Evolutionary conservation across 495 filamentous ascomycete genomes (phyloP), one percentile per base, ranked within the genome.

Genomic region (Penicillium silybi): DNA sequence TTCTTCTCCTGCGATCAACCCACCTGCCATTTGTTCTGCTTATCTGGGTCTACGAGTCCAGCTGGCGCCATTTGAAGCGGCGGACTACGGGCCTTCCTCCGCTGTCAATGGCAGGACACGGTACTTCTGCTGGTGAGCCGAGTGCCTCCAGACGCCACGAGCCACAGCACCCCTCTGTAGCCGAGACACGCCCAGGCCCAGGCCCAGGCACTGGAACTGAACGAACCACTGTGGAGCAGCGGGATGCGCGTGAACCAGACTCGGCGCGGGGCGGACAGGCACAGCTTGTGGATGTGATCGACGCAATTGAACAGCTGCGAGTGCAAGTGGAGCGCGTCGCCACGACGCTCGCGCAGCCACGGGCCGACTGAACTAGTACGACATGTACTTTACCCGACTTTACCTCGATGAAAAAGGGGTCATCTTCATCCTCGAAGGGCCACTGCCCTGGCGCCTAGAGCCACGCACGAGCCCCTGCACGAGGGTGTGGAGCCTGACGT

Each of bases 1-100:
- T 96, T 58, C 59, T 88, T 40, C 74, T 95, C 19, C 81, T 97
- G 78, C 89, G 90, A 64, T 72, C 79, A 43, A 87, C 85, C 0
- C 85, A 88, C 62, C 67, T 79, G 26, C 82, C 84, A 6, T 84
- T 82, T 58, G 82, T 87, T 18, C 76, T 70, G 19, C 68, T 83
- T 41, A 87, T 87, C 46, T 77, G 78, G 74, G 66, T 66, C 19
- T 88, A 80, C 64, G 85, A 88, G 53, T 66, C 64, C 41, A 65
- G 58, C 26, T 68, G 65, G 56, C 72, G 53, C 29, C 54, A 63
- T 44, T 25, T 61, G n/a, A 57, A 57, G 8, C 61, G 61, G 35
- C 55, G 49, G 45, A 62, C 59, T 37, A 71, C 53, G 22, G 61
- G 63, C 11, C 50, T 58, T 15, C 60, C 67, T 3, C 58, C 67